These are phyloP conservation scores for Meyerozyma smithsonii DNA, from an alignment of 1,139 yeast genomes.

Conservation along the genomic window DNA sequence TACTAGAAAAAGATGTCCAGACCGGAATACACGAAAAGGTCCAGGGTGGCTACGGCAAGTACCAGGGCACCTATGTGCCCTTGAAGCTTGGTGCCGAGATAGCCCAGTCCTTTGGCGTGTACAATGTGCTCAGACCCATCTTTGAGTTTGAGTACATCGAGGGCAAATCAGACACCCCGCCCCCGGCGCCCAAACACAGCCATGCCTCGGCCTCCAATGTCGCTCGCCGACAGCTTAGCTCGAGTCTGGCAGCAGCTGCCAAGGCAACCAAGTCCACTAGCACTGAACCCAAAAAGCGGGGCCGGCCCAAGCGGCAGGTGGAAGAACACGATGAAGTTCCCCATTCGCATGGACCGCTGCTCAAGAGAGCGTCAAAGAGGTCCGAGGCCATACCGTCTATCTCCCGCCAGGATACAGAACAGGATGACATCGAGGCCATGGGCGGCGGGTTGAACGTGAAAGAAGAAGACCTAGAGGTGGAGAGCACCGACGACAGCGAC, in stretches of 20 bases:
- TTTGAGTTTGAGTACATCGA: conserved; percentile 58
- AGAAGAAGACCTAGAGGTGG: conserved; percentile 37
- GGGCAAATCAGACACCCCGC: conserved; percentile 61
- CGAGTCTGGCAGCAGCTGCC: conserved; percentile 10
- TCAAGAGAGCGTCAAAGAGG: conserved; percentile 7
- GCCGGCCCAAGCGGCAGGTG: conserved; percentile 41
- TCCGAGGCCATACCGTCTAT: conserved; percentile 19
- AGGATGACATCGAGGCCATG: conserved; percentile 35
- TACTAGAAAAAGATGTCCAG: conserved; percentile 84
- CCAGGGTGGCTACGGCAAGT: conserved; percentile 93
- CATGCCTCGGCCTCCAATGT: conserved; percentile 57
- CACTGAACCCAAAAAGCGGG: conserved; percentile 37
- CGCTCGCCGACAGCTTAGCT: conserved; percentile 40
- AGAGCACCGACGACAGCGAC: conserved; percentile 29
- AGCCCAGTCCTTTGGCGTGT: conserved; percentile 53
- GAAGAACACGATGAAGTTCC: conserved; percentile 1
- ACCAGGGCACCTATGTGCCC: conserved; percentile 95
- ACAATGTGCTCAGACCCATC: conserved; percentile 59
- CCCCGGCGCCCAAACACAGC: conserved; percentile 81
- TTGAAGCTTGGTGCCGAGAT: conserved; percentile 56
- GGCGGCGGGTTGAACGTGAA: conserved; percentile 31
- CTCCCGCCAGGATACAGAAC: conserved; percentile 40
- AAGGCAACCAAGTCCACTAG: conserved; percentile 14
- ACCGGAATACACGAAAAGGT: conserved; percentile 85
- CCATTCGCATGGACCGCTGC: conserved; percentile 2